Conservation (phyloP, 2,329 filamentous ascomycete species). For the Epicoccum sorghinum region DNA sequence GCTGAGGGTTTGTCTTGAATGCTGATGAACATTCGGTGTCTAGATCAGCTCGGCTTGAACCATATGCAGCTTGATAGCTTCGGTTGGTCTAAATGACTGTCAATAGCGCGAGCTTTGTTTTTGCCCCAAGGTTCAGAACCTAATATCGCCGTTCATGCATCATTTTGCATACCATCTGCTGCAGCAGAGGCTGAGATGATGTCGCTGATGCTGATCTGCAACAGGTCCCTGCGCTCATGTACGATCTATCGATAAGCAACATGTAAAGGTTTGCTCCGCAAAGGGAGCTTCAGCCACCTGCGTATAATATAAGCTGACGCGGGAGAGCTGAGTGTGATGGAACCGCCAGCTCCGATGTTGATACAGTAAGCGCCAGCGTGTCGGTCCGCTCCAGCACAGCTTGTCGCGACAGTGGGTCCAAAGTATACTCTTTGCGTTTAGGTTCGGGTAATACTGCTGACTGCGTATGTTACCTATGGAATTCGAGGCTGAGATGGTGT, state of each 20-base stretch:
- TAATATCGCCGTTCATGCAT: too few species aligned
- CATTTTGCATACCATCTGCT: too few species aligned
- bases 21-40: too few species aligned
- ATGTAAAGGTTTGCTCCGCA: not conserved
- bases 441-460: conserved; percentile 8
- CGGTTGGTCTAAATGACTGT: too few species aligned
- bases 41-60: too few species aligned
- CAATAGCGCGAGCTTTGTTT: too few species aligned
- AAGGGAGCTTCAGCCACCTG: not conserved
- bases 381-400: conserved; percentile 13
- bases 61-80: too few species aligned
- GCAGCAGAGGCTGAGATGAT: not conserved
- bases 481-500: not conserved
- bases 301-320: conserved; percentile 11
- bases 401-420: not conserved
- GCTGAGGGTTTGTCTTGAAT: too few species aligned
- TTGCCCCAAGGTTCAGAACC: too few species aligned
- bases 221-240: not conserved
- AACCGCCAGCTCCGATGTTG: not conserved
- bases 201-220: conserved; percentile 2
- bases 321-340: conserved; percentile 2
- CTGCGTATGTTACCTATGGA: not conserved
- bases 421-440: conserved; percentile 1
- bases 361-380: conserved; percentile 15
- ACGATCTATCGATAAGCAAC: conserved; percentile 15